These are phyloP conservation scores for Dendryphion nanum DNA, from an alignment of 2,329 filamentous ascomycete genomes.

Conservation along the genomic window DNA sequence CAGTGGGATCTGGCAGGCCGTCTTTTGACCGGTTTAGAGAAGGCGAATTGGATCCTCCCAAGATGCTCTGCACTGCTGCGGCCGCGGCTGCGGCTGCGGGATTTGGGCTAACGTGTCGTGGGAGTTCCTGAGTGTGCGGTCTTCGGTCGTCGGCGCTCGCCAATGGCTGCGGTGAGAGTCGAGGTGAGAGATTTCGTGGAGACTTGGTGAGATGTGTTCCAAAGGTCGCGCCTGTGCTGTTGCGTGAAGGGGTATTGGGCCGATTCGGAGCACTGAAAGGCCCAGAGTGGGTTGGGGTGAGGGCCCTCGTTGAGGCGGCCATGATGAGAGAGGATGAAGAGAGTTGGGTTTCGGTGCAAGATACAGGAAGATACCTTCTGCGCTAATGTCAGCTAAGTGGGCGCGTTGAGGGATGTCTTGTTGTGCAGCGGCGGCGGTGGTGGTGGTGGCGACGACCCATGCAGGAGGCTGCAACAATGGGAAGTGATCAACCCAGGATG, in stretches of 20 bases:
- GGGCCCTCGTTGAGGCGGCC: slow-evolving; percentile 45
- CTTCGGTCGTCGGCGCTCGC: slow-evolving; percentile 51
- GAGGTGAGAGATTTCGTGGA: slow-evolving; percentile 41
- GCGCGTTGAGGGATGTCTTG: no score
- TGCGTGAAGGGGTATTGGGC: slow-evolving; percentile 38
- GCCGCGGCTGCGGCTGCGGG: slow-evolving; percentile 39
- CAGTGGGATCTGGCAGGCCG: slow-evolving; percentile 42
- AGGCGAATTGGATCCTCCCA: slow-evolving; percentile 40
- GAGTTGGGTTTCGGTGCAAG: no score
- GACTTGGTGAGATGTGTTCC: slow-evolving; percentile 43
- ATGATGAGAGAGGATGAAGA: slow-evolving; percentile 29
- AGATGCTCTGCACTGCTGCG: slow-evolving; percentile 43
- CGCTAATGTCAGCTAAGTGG: no score
- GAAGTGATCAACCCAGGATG: no score
- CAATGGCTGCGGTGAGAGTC: slow-evolving; percentile 42
- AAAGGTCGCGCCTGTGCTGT: slow-evolving; percentile 30
- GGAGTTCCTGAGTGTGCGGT: slow-evolving; percentile 39
- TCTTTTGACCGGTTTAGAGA: slow-evolving; percentile 46
- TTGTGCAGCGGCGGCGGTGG: no score
- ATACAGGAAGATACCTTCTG: no score
- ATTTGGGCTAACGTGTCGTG: slow-evolving; percentile 50
- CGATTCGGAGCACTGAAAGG: slow-evolving; percentile 40
- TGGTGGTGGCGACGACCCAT: no score
- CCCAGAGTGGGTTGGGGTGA: slow-evolving; percentile 43
- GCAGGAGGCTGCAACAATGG: no score